Conservation (phyloP, 305 asterid species). For the Withania somnifera region DNA sequence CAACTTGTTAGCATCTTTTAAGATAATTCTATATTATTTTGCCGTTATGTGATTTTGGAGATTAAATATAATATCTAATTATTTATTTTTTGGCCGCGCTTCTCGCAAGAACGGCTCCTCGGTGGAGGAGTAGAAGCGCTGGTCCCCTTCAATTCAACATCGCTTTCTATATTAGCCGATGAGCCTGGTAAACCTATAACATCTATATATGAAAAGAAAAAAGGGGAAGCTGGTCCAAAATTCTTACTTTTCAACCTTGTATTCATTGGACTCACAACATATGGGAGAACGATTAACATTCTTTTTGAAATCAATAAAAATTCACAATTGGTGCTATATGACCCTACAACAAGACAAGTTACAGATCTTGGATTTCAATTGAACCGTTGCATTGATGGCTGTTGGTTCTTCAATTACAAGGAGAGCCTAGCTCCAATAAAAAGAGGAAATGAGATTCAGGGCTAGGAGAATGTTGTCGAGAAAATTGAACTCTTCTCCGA, state of each 20-base stretch:
- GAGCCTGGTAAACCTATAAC: background rate
- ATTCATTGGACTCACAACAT: slow-evolving; percentile 23
- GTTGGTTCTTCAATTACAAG: background rate
- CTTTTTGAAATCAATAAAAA: slow-evolving; percentile 12
- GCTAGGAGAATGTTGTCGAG: background rate
- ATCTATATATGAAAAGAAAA: slow-evolving; percentile 13
- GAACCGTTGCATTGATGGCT: background rate
- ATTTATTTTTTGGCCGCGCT: too few relatives aligned
- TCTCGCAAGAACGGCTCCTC: too few relatives aligned
- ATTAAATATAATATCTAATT: too few relatives aligned
- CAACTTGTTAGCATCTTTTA: too few relatives aligned
- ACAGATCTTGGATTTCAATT: background rate
- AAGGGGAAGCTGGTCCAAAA: slow-evolving; percentile 24
- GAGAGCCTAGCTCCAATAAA: background rate
- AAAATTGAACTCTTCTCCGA: background rate
- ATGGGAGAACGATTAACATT: slow-evolving; percentile 26
- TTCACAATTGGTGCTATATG: slow-evolving; percentile 15
- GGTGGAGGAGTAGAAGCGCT: too few relatives aligned
- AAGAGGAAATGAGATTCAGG: background rate
- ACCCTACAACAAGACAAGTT: background rate
- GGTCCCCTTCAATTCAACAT: too few relatives aligned
- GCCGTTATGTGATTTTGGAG: too few relatives aligned
- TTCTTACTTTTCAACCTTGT: slow-evolving; percentile 22
- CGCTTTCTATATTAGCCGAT: slow-evolving; percentile 20
- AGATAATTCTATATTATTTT: too few relatives aligned